Conservation (phyloP, 371 early-diverging fungal genomes). For the Phascolomyces articulosus region DNA sequence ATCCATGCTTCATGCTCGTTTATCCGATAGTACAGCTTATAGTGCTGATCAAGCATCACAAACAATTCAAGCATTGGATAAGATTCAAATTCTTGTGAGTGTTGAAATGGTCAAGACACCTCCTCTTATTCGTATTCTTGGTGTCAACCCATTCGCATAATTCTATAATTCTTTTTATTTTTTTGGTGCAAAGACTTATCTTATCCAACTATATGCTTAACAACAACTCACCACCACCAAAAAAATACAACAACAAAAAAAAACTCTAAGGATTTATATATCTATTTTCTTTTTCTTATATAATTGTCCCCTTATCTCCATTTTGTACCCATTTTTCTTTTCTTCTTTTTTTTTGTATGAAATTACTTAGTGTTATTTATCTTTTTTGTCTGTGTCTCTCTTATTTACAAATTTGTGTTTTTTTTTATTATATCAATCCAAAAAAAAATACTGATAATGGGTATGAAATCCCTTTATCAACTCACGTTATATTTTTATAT, state of each 20-base stretch:
- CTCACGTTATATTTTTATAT: no score
- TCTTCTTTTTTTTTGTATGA: neutral
- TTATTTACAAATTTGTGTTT: neutral
- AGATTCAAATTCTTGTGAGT: conserved; percentile 62
- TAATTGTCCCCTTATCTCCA: neutral
- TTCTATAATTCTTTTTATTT: neutral
- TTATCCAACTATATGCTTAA: no score
- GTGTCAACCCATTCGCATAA: conserved; percentile 65
- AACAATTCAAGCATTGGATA: conserved; percentile 65
- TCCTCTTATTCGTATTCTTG: conserved; percentile 68
- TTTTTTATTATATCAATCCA: neutral
- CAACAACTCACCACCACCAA: no score
- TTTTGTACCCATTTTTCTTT: neutral
- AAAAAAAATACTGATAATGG: no score
- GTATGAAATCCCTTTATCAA: no score
- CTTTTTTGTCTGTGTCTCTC: neutral
- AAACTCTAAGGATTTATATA: neutral
- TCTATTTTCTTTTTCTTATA: neutral
- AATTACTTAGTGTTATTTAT: conserved; percentile 10
- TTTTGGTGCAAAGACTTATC: neutral
- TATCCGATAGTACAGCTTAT: conserved; percentile 42
- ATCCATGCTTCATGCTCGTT: conserved; percentile 41
- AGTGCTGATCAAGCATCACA: conserved; percentile 52
- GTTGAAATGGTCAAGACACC: conserved; percentile 67
- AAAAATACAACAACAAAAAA: no score